Conservation (phyloP, 805 yeast genomes). For the Priceomyces melissophilus region DNA sequence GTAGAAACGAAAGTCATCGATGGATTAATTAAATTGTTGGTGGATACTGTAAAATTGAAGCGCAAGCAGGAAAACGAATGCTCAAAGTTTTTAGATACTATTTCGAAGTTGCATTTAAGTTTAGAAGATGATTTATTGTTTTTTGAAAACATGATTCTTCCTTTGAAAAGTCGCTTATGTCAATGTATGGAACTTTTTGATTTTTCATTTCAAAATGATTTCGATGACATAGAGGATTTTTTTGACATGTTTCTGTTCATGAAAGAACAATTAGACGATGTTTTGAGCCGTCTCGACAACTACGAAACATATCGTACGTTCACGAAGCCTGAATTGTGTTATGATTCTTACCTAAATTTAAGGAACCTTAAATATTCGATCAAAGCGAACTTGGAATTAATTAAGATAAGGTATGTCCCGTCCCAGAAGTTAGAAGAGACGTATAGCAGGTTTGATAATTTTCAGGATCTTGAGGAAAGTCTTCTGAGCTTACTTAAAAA, state of each 20-base stretch:
- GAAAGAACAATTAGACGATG: slow-evolving; percentile 5
- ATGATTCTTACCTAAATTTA: slow-evolving; percentile 13
- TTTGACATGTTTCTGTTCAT: slow-evolving; percentile 4
- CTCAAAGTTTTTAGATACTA: slow-evolving; percentile 25
- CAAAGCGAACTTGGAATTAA: slow-evolving; percentile 11
- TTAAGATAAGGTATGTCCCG: slow-evolving; percentile 11
- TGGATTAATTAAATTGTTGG: slow-evolving; percentile 11
- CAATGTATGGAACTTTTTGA: slow-evolving; percentile 6
- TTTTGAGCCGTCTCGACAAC: slow-evolving; percentile 5
- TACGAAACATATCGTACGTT: slow-evolving; percentile 7
- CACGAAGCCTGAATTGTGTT: slow-evolving; percentile 10
- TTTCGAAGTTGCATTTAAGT: slow-evolving; percentile 11
- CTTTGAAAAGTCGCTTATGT: neutral
- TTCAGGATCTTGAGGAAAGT: slow-evolving; percentile 10
- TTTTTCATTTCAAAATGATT: neutral
- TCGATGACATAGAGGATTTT: slow-evolving; percentile 1
- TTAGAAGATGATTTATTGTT: slow-evolving; percentile 4
- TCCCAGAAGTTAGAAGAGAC: slow-evolving; percentile 10
- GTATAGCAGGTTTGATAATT: slow-evolving; percentile 6
- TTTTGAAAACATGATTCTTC: slow-evolving; percentile 4
- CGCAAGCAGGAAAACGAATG: slow-evolving; percentile 30
- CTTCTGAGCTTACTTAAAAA: slow-evolving; percentile 2
- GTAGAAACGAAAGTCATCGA: slow-evolving; percentile 1
- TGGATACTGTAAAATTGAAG: slow-evolving; percentile 17
- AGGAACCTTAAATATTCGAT: slow-evolving; percentile 8